Conservation (phyloP, 2,329 filamentous ascomycete species). For the Ophiostoma montium region DNA sequence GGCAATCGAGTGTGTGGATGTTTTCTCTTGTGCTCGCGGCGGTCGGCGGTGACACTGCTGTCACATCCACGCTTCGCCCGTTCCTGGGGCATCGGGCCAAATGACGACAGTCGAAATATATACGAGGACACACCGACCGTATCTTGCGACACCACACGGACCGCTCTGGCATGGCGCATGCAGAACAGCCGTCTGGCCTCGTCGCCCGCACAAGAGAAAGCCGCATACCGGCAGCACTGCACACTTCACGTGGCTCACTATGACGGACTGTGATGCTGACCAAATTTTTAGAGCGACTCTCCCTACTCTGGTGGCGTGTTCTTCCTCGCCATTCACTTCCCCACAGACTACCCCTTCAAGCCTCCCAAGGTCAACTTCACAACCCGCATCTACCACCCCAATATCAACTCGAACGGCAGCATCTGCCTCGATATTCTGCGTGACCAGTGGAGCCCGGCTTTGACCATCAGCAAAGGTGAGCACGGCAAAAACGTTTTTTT, state of each 20-base stretch:
- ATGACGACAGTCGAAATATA: background rate
- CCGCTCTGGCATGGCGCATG: background rate
- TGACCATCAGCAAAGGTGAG: conserved; percentile 96
- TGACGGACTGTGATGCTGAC: background rate
- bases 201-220: background rate
- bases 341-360: conserved; percentile 99
- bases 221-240: background rate
- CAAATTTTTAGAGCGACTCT: conserved; percentile 57
- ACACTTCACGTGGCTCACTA: background rate
- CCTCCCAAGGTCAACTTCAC: conserved; percentile 99
- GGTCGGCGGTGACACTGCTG: background rate
- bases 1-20: background rate
- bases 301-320: conserved; percentile 98
- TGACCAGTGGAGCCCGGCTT: conserved; percentile 97
- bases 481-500: background rate
- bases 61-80: background rate
- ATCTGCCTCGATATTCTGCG: conserved; percentile 97
- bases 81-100: background rate
- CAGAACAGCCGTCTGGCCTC: too few relatives aligned
- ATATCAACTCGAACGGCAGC: conserved; percentile 99
- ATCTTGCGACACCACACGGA: too few relatives aligned
- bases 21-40: background rate
- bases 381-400: conserved; percentile 98
- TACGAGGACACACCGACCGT: background rate
- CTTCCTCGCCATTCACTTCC: conserved; percentile 98